Evolutionary conservation across 2,329 filamentous ascomycete genomes (phyloP), one percentile per base, ranked within the genome.

Genomic region (Allantophomopsis cytisporea): DNA sequence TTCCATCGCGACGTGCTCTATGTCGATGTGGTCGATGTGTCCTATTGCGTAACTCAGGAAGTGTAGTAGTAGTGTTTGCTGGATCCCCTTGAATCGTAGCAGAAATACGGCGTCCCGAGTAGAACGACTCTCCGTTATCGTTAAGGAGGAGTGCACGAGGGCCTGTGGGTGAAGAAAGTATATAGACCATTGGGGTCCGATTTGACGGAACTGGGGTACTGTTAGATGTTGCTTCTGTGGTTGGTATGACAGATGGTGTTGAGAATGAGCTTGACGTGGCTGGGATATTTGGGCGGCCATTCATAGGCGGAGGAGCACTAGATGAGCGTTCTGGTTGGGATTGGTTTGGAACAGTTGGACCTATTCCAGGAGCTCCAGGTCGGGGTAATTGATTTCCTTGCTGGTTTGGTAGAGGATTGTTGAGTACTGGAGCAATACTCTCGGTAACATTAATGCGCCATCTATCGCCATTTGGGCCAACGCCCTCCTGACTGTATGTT

Each of bases 91-190:
- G 31, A 3, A 16, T 16, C 6, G 13, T 14, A 16, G 17, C 33
- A 21, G 37, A 34, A 12, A 35, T 37, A 36, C 41, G 44, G 11
- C 61, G 60, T 20, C 68, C 66, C 2, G 65, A 73, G 43, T 64
- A 70, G 42, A 70, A 78, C 10, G 65, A 60, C 18, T 72, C 71
- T 11, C 56, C 56, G 34, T 65, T 64, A 10, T 12, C 23, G 47
- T 70, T 73, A 32, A 80, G 57, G 6, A 80, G 53, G 2, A 80
- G 54, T 5, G 66, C 75, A 15, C 68, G 66, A 1, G 75, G 76
- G 1, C 76, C 76, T 33, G 64, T 62, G 1, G 75, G 73, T 0
- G 76, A 79, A 13, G 66, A 71, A 6, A 80, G 52, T 17, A 80
- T 68, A 46, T 78, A 80, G 2, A 78, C 70, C 42, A 73, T 68